A percentile compares a stretch with the other conserved stretches of the same genome.
phyloP scores from a whole-genome alignment of 73 alveolate genomes.

The Paramecium tetraurelia region DNA sequence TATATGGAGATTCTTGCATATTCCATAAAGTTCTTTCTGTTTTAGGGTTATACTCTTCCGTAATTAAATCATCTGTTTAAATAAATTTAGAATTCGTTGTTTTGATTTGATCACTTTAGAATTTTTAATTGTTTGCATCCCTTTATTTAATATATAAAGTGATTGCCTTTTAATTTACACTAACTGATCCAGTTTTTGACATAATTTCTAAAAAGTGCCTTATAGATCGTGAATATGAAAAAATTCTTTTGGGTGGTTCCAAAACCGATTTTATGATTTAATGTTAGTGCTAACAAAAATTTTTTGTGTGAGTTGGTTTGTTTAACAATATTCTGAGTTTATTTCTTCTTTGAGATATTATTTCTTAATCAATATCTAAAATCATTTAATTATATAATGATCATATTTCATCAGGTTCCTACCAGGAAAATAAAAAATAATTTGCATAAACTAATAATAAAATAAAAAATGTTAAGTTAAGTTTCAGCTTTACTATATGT shows the following conservation, averaged over 20 bases:
- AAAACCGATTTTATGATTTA: neutral
- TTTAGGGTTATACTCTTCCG: neutral
- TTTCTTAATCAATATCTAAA: neutral
- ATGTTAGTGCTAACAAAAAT: neutral
- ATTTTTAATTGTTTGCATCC: neutral
- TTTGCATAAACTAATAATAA: neutral
- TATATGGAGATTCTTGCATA: neutral
- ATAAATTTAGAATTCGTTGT: neutral
- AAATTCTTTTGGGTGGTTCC: neutral
- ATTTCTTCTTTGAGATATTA: neutral
- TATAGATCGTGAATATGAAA: neutral
- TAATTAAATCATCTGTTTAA: neutral
- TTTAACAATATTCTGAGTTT: neutral
- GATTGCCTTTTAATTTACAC: neutral
- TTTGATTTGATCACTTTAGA: neutral
- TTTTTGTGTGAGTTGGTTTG: neutral
- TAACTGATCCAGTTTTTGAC: neutral
- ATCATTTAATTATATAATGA: neutral
- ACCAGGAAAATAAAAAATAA: neutral
- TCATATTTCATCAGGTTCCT: neutral
- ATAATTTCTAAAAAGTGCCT: neutral
- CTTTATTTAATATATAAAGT: neutral
- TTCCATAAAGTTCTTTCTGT: neutral
- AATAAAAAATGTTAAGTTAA: neutral
- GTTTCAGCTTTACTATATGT: neutral